Base-by-base conservation (phyloP, 2,329 filamentous ascomycete species). In the Trichoderma harzianum region DNA sequence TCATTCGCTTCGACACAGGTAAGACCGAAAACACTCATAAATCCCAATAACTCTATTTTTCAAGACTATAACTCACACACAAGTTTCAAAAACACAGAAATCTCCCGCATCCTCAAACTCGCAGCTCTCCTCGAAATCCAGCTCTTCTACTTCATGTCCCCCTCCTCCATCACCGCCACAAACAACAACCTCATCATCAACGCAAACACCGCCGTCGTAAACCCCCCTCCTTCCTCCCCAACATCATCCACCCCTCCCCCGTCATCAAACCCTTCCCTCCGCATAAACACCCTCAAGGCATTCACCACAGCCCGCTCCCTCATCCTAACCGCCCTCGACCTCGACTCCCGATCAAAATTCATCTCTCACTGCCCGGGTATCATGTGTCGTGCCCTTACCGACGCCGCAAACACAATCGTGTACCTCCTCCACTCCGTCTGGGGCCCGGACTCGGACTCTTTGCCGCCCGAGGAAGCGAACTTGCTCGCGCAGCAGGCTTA, bases 51-150 rank as follows among this genome's bases (percentile, higher is more conserved):
- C 36, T 7, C 16, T 6, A 4, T 7, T 3, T 1, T 24, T 18
- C 32, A 62, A 24, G 14, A 64, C 30, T 28, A 61, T 8, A 43
- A 39, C 57, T n/a, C 14, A 68, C 36, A 64, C 39, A 3, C 11
- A 16, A 18, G 18, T 21, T 51, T 51, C n/a, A 51, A 24, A 51
- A 51, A 7, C 3, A 75, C 74, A 86, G 86, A 87, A 51, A 77
- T 86, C 26, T 84, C 86, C 67, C 80, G 83, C 18, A 86, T 88
- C 75, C 84, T 85, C 63, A 78, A 86, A 10, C 77, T 88, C 4
- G 81, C 85, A 0, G 83, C 86, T 1, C 82, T 84, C 26, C 81
- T 87, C n/a, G 86, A 89, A 70, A 82, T 88, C 10, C 86, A 89
- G 73, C 78, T 81, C 1, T 87, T 85, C 77, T 88, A 88, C 79